phyloP scores from a whole-genome alignment of 108 stramenopile genomes.

The Nitzschia putrida region DNA sequence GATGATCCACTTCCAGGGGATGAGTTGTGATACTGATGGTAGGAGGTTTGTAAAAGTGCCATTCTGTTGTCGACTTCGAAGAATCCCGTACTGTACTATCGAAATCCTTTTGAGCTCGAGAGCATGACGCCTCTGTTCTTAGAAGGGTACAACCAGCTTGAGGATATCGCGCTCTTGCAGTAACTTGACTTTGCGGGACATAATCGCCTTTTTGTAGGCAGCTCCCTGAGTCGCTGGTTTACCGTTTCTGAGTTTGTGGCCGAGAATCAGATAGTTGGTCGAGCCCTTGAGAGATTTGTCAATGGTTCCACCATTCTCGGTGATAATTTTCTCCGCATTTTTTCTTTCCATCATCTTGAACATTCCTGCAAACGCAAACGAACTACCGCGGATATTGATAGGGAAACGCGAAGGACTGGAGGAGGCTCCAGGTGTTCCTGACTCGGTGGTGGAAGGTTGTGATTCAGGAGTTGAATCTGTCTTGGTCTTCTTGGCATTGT shows the following conservation, averaged over 20 bases:
- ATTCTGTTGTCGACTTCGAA: no score
- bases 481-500: no score
- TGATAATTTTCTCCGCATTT: conserved; percentile 16
- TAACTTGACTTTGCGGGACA: background rate
- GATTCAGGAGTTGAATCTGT: no score
- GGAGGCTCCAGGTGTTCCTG: no score
- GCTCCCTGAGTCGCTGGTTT: conserved; percentile 11
- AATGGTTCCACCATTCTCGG: conserved; percentile 14
- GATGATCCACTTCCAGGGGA: no score
- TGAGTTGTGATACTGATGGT: no score
- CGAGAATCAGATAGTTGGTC: conserved; percentile 18
- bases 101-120: no score
- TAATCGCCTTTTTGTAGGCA: conserved; percentile 18
- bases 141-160: conserved; percentile 4
- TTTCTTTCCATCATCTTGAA: conserved; percentile 2
- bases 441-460: no score
- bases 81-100: no score
- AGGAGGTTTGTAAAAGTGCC: no score
- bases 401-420: background rate
- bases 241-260: conserved; percentile 16
- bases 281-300: conserved; percentile 16
- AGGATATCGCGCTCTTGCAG: conserved; percentile 11
- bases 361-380: conserved; percentile 28
- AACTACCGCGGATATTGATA: background rate
- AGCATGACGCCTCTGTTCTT: background rate